Evolutionary conservation across 176 grass and related monocot genomes (phyloP), one percentile per base, ranked within the genome.

Genomic region (Cenchrus purpureus): DNA sequence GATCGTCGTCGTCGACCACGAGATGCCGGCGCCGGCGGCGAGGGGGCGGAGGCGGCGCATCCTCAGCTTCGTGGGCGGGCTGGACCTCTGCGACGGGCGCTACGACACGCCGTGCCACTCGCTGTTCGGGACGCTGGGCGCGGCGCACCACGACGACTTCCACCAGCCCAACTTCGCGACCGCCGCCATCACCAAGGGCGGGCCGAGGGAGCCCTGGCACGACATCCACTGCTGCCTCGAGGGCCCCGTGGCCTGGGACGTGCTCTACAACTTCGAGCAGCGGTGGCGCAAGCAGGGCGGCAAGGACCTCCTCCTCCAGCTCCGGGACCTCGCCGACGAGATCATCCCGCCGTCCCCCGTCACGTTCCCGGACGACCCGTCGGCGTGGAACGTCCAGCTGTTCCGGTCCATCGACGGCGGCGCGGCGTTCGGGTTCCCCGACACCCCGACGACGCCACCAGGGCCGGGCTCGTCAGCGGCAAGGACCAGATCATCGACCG

Each of bases 241-340:
- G 74, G 91, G 91, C 22, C 88, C 91, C 42, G 82, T 85, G 77
- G 96, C 96, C 0, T 98, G 96, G 96, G 96, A 98, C 49, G 88
- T 94, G 46, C 86, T 98, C n/a, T 94, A 87, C 89, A 98, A 98
- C 77, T 98, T 98, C 60, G 91, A 98, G 80, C 96, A 98, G 85
- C 65, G 96, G 63, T 95, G 96, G 96, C 83, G 88, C 60, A 93
- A 90, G 85, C 91, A 93, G 66, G 91, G 91, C 55, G 88, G 91
- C 25, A 93, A 79, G 82, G 88, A 93, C 86, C 78, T n/a, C n/a
- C n/a, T 93, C 3, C 2, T 93, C 71, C 73, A 84, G 78, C 85
- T 93, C 65, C 79, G 85, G 52, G 85, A 90, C 25, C 78, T 90
- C 25, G 78, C 81, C 16, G 91, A 90, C 17, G 68, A 68, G 22